These are phyloP conservation scores for Fraxinus angustifolia DNA, from an alignment of 305 asterid species.

Conservation along the genomic window DNA sequence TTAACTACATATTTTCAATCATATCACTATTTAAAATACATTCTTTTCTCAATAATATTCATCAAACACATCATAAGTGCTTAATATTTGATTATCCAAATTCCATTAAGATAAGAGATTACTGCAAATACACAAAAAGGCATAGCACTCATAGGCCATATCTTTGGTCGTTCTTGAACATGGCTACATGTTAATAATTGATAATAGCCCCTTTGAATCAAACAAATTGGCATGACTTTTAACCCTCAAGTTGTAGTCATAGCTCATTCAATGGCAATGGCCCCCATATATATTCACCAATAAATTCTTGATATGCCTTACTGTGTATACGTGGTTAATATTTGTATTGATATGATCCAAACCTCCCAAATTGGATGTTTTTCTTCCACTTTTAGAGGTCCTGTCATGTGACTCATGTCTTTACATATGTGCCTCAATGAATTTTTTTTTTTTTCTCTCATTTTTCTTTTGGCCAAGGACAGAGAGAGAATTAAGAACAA, in stretches of 20 bases:
- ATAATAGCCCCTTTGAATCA: constrained; percentile 25
- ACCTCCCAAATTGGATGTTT: constrained; percentile 14
- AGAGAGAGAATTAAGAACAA: background rate
- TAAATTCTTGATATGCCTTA: background rate
- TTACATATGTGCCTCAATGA: background rate
- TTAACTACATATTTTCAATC: too few species aligned
- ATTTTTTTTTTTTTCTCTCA: too few species aligned
- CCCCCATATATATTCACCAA: background rate
- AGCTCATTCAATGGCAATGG: background rate
- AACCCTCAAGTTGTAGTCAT: background rate
- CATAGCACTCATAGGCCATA: background rate
- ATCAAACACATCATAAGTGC: background rate
- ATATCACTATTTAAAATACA: too few species aligned
- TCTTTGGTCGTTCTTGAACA: constrained; percentile 20
- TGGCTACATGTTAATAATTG: constrained; percentile 29
- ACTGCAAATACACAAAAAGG: background rate
- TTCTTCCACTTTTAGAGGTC: constrained; percentile 26
- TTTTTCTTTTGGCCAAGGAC: background rate
- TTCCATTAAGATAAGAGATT: background rate
- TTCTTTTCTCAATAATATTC: too few species aligned
- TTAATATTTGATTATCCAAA: background rate
- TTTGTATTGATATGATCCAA: background rate
- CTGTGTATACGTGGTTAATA: background rate
- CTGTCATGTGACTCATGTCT: constrained; percentile 24
- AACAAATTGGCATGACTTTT: background rate